Conservation (phyloP, 345 rosid species). For the Eucalyptus viminalis region DNA sequence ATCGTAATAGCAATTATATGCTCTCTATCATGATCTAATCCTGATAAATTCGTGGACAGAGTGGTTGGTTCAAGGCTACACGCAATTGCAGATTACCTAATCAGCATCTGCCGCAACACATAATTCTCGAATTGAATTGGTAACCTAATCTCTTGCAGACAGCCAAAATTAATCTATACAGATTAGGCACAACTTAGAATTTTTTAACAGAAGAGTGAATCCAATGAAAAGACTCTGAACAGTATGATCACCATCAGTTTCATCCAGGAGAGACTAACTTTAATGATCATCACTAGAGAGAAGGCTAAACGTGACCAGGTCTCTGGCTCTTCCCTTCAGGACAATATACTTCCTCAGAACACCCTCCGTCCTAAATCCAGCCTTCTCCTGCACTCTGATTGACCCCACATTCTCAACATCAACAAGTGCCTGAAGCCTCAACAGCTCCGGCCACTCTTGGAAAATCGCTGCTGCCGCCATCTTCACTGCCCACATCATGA, state of each 20-base stretch:
- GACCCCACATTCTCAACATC: slow-evolving; percentile 48
- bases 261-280: not conserved
- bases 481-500: slow-evolving; percentile 13
- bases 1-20: not conserved
- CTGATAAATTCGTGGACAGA: not conserved
- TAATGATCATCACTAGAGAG: slow-evolving; percentile 29
- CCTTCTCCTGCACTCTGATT: slow-evolving; percentile 54
- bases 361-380: slow-evolving; percentile 57
- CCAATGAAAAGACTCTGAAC: not conserved
- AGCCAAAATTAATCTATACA: not conserved
- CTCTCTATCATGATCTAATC: not conserved
- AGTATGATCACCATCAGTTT: not conserved
- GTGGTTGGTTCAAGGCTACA: not conserved
- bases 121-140: not conserved
- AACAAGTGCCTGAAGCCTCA: slow-evolving; percentile 56
- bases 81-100: not conserved
- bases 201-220: not conserved
- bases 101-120: not conserved
- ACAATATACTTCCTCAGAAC: slow-evolving; percentile 31
- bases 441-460: slow-evolving; percentile 33
- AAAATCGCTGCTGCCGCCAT: slow-evolving; percentile 26
- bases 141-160: not conserved
- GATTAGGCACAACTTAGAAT: not conserved
- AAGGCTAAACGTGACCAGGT: slow-evolving; percentile 46
- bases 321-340: slow-evolving; percentile 39